Evolutionary conservation across 768 basidiomycete species (phyloP), one percentile per base, ranked within the genome.

Genomic region (Collybia mongolica): DNA sequence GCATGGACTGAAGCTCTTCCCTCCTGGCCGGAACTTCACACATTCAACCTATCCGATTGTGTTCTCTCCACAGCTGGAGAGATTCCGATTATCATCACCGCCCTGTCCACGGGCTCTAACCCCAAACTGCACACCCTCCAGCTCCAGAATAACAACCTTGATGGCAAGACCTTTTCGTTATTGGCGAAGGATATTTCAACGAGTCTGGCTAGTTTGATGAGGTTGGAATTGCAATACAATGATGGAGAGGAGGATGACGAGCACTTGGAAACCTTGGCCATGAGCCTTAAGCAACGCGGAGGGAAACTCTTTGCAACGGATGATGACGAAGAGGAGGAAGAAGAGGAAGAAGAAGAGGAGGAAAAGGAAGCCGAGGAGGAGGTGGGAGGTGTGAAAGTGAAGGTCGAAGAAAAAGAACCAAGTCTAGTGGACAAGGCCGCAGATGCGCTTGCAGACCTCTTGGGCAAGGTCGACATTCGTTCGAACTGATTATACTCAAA

Each of bases 11-110:
- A 75, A 36, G 79, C 85, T 0, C 65, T 99, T 15, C 67, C 75
- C 0, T 75, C 79, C 3, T 90, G 97, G 88, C 79, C 87, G 0
- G 62, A 75, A 2, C 75, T 99, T 17, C 75, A 76, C 37, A 79
- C 79, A n/a, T 83, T 98, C 57, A 90, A 98, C 66, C 72, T 99
- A 35, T 93, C 92, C 7, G 96, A 98, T 68, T 97, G 95, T 60
- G 81, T 95, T 35, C 77, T 99, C 18, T 85, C 89, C 3, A 75
- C 82, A 3, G 82, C 84, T n/a, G 93, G 93, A 26, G 88, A 90
- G 50, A 74, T 93, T 2, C 86, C 88, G 0, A 68, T 75, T 1
- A 73, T 90, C 46, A 65, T 90, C 39, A 74, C 74, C 35, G 76
- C 75, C 6, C 75, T 98, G 39, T 74, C 76, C 1, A 67, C 68